Conservation (phyloP, 768 basidiomycete genomes). For the Rubroboletus pulcherrimus region DNA sequence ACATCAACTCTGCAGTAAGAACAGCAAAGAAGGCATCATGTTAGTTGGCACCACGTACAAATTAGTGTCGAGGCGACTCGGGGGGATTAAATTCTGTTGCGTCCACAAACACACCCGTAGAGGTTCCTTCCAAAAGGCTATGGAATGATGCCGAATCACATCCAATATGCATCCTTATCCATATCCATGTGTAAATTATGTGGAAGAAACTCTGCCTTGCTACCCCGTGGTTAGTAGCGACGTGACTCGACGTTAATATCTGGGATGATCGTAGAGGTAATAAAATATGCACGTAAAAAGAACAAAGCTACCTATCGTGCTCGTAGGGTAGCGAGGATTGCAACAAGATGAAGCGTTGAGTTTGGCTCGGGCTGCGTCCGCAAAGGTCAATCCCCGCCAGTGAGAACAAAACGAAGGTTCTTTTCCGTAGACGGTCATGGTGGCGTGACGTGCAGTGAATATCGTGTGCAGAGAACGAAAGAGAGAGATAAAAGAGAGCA, state of each 20-base stretch:
- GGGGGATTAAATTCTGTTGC: background rate
- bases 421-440: conserved; percentile 6
- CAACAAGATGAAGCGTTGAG: background rate
- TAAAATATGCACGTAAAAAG: conserved; percentile 30
- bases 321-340: conserved; percentile 8
- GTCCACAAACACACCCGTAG: background rate
- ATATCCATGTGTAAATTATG: conserved; percentile 11
- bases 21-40: background rate
- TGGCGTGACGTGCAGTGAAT: conserved; percentile 2
- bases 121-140: background rate
- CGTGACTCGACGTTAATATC: conserved; percentile 14
- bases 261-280: conserved; percentile 22
- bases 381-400: conserved; percentile 3
- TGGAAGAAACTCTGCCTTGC: conserved; percentile 10
- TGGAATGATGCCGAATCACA: background rate
- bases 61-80: background rate
- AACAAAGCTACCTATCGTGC: conserved; percentile 15
- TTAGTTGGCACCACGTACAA: conserved; percentile 2
- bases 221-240: conserved; percentile 14
- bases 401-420: conserved; percentile 2
- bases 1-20: background rate
- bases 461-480: background rate
- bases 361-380: background rate
- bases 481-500: background rate
- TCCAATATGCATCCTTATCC: background rate